These are phyloP conservation scores for Naumovozyma dairenensis DNA, from an alignment of 805 yeast genomes.

Conservation along the genomic window DNA sequence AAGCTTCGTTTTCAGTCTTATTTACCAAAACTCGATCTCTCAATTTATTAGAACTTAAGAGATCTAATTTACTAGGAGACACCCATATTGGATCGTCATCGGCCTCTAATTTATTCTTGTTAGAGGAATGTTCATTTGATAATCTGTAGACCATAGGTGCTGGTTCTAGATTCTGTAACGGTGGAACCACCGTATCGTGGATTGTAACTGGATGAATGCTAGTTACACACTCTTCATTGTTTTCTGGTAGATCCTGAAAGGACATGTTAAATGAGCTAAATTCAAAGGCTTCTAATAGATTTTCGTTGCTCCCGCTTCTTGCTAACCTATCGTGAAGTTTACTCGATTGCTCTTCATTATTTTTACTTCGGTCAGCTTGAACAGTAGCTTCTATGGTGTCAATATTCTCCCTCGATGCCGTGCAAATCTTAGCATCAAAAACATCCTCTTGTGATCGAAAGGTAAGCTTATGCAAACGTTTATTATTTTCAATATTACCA, in stretches of 20 bases:
- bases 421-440: slow-evolving; percentile 5
- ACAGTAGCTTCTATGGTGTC: neutral
- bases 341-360: no score
- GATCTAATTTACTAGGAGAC: slow-evolving; percentile 26
- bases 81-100: slow-evolving; percentile 27
- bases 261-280: slow-evolving; percentile 28
- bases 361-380: no score
- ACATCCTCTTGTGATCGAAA: slow-evolving; percentile 20
- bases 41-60: slow-evolving; percentile 14
- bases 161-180: slow-evolving; percentile 3
- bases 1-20: no score
- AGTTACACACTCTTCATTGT: no score
- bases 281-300: slow-evolving; percentile 21
- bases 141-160: slow-evolving; percentile 6
- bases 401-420: slow-evolving; percentile 8
- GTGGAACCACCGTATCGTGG: slow-evolving; percentile 1
- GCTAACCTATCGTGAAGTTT: no score
- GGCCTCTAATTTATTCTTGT: neutral
- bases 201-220: no score
- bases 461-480: slow-evolving; percentile 15
- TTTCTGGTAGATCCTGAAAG: slow-evolving; percentile 11
- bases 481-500: slow-evolving; percentile 8
- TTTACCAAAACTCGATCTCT: no score
- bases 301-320: no score
- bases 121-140: slow-evolving; percentile 10